A percentile compares a stretch with the other conserved stretches of the same genome.
These are phyloP conservation scores for Coriolopsis trogii DNA, from an alignment of 1,284 basidiomycete species.

Conservation along the genomic window DNA sequence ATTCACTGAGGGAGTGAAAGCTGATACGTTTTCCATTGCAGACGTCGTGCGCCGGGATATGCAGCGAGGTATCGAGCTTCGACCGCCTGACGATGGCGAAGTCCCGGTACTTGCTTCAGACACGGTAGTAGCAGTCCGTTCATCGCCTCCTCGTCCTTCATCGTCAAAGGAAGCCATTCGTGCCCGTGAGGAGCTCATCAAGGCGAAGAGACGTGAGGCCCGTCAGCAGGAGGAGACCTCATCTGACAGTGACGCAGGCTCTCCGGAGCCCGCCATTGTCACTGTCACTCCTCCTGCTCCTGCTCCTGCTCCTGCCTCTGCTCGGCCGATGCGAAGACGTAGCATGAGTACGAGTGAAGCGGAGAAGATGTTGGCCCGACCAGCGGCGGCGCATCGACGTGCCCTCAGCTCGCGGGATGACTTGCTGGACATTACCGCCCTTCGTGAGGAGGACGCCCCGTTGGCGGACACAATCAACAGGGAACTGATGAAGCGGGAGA, in stretches of 20 bases:
- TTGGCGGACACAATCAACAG: constrained; percentile 69
- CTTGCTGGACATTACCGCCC: constrained; percentile 44
- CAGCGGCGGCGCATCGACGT: constrained; percentile 33
- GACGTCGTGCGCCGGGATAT: constrained; percentile 29
- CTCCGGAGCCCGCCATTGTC: no score
- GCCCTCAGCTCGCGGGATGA: constrained; percentile 30
- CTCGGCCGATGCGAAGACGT: constrained; percentile 56
- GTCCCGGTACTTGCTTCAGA: constrained; percentile 3
- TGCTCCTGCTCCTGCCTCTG: constrained; percentile 8
- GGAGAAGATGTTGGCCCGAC: constrained; percentile 38
- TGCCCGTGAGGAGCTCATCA: constrained; percentile 68
- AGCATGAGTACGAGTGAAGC: constrained; percentile 78
- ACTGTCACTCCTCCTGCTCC: no score
- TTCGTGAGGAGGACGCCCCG: constrained; percentile 50
- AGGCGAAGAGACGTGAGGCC: constrained; percentile 71
- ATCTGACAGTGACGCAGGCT: constrained; percentile 37
- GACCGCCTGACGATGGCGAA: not conserved
- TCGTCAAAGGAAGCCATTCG: constrained; percentile 71
- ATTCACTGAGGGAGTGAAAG: constrained; percentile 37
- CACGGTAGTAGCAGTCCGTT: not conserved
- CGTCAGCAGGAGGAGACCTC: constrained; percentile 53
- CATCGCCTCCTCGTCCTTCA: constrained; percentile 42
- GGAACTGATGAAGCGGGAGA: constrained; percentile 64
- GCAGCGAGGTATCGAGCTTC: constrained; percentile 23
- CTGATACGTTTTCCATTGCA: constrained; percentile 33